Base-by-base conservation (phyloP, 805 yeast genomes). In the Hanseniaspora hatyaiensis region DNA sequence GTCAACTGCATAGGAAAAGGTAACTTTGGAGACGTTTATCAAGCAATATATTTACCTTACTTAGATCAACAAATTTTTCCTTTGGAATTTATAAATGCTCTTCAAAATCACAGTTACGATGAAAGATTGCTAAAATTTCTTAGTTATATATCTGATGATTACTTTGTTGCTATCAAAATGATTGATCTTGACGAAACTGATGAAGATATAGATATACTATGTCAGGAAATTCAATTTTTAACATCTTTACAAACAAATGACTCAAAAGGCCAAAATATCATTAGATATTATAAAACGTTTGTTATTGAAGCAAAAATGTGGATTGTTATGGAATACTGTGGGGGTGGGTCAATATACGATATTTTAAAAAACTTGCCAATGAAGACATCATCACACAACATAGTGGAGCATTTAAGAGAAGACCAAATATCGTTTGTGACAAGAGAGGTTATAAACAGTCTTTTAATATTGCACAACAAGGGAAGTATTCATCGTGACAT, bases 251-350 rank as follows among this genome's bases (percentile, higher is more conserved):
- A 69, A 41, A 76, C 81, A n/a, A 43, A 50, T 2, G 16, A 15
- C 18, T 33, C 39, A 9, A 24, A 34, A 4, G 19, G 29, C 4
- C 74, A 74, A 0, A 75, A 73, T 56, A 77, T 92, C 45, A 85
- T 92, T 1, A 69, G 71, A 37, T 78, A 78, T 58, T 70, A 66
- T 55, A 78, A 77, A 40, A 78, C 95, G 1, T 74, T 77, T 57
- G 61, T 81, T 4, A 31, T 23, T 15, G 67, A 70, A 37, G 85
- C 77, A 37, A 71, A 75, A 5, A 75, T 92, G 76, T 88, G 87
- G 81, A 83, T 89, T 40, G 80, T 80, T 4, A 85, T 92, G 96
- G 98, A 89, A 61, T 86, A 74, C 59, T 92, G 97, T 63, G 95
- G 89, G 11, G 96, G 94, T 24, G 96, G 96, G 0, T 84, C 96